Percentiles rank a stretch among this genome's conserved stretches.
Conservation (phyloP, 495 filamentous ascomycete genomes). For the Saxispiralis lemnorum region DNA sequence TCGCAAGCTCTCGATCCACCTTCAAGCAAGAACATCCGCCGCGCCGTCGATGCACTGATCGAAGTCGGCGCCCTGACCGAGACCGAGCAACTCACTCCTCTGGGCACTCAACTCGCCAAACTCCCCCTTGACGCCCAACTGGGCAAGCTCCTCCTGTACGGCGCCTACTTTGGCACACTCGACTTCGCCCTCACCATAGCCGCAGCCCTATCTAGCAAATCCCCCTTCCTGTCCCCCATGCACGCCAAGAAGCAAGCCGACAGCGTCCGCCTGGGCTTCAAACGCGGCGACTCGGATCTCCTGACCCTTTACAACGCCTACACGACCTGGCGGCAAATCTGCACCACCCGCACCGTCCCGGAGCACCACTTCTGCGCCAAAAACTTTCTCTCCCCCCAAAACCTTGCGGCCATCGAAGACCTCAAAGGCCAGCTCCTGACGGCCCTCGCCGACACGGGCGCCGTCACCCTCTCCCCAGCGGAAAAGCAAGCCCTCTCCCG, state of each 20-base stretch:
- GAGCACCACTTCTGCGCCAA: conserved; percentile 80
- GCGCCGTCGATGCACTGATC: conserved; percentile 78
- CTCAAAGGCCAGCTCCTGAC: conserved; percentile 77
- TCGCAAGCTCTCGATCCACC: conserved; percentile 83
- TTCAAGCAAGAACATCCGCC: conserved; percentile 71
- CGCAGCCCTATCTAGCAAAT: conserved; percentile 83
- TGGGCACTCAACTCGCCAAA: conserved; percentile 71
- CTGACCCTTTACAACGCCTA: conserved; percentile 90
- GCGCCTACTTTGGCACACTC: conserved; percentile 69
- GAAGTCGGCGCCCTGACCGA: conserved; percentile 79
- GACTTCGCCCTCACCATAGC: conserved; percentile 82
- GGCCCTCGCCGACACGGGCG: conserved; percentile 63
- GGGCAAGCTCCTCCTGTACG: conserved; percentile 77
- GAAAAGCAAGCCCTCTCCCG: conserved; percentile 51
- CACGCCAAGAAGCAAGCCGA: conserved; percentile 69
- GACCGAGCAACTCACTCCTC: conserved; percentile 64
- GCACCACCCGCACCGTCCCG: conserved; percentile 42
- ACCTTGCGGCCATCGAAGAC: conserved; percentile 78
- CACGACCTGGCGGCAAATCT: conserved; percentile 64
- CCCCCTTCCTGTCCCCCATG: conserved; percentile 73
- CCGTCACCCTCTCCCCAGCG: conserved; percentile 49
- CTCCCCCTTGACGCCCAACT: conserved; percentile 85
- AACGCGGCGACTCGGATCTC: conserved; percentile 74
- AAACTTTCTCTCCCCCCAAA: conserved; percentile 73
- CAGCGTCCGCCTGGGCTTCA: conserved; percentile 55